Evolutionary conservation across 2,329 filamentous ascomycete species (phyloP).

Genomic region (Celoporthe dispersa): DNA sequence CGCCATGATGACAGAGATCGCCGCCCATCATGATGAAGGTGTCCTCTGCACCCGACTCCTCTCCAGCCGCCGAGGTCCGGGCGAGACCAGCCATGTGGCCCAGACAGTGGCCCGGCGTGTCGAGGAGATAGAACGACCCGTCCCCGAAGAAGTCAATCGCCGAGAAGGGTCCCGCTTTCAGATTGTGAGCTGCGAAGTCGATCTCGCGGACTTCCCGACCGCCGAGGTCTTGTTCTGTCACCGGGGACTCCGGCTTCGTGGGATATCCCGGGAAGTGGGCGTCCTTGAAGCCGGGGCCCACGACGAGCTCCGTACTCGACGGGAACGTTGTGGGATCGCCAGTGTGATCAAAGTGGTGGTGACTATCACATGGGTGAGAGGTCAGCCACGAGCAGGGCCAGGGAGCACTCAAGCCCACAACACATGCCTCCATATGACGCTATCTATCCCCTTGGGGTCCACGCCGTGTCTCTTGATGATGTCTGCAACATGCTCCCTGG

Average conservation of each 20-base stretch:
- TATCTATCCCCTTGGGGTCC: slow-evolving; percentile 20
- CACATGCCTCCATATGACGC: slow-evolving; percentile 30
- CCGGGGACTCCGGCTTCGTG: slow-evolving; percentile 27
- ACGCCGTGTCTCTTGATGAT: slow-evolving; percentile 27
- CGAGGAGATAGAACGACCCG: slow-evolving; percentile 34
- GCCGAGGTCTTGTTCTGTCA: slow-evolving; percentile 17
- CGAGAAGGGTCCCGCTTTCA: slow-evolving; percentile 30
- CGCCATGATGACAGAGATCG: slow-evolving; percentile 33
- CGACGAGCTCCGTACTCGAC: slow-evolving; percentile 31
- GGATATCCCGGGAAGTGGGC: slow-evolving; percentile 32
- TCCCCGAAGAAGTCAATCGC: slow-evolving; percentile 35
- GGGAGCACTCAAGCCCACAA: too few relatives aligned
- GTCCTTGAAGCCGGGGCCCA: slow-evolving; percentile 34
- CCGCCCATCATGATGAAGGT: slow-evolving; percentile 35
- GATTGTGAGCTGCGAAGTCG: slow-evolving; percentile 10
- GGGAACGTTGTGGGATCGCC: slow-evolving; percentile 33
- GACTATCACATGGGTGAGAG: slow-evolving; percentile 25
- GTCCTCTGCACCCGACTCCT: slow-evolving; percentile 16
- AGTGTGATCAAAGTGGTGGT: slow-evolving; percentile 35
- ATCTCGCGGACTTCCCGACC: slow-evolving; percentile 26
- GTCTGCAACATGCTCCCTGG: slow-evolving; percentile 22
- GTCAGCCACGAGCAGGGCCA: neutral
- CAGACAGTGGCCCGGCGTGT: slow-evolving; percentile 33
- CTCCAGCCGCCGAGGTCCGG: slow-evolving; percentile 27
- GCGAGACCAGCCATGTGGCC: slow-evolving; percentile 33